A percentile compares a stretch with the other conserved stretches of the same genome.
phyloP scores from a whole-genome alignment of 352 stramenopile genomes.

The Globisporangium acanthophoron region DNA sequence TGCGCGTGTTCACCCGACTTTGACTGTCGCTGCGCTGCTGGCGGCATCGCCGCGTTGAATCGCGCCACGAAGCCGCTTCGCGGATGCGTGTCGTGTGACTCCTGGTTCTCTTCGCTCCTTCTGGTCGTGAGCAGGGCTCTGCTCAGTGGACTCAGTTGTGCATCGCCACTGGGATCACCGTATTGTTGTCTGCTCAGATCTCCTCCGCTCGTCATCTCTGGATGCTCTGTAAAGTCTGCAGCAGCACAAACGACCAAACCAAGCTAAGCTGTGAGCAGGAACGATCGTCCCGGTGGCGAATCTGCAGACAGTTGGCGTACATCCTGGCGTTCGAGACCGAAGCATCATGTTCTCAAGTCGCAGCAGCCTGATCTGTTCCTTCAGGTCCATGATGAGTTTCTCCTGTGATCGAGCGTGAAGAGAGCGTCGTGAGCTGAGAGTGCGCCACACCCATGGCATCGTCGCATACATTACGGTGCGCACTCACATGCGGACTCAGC shows the following conservation, averaged over 20 bases:
- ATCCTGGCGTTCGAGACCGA: slow-evolving; percentile 53
- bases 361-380: slow-evolving; percentile 58
- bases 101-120: slow-evolving; percentile 11
- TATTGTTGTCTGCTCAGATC: neutral
- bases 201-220: slow-evolving; percentile 10
- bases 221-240: slow-evolving; percentile 44
- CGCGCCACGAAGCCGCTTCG: neutral
- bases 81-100: slow-evolving; percentile 1
- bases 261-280: no score
- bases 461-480: neutral
- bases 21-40: slow-evolving; percentile 7
- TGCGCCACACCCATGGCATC: neutral
- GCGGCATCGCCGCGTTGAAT: neutral
- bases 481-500: slow-evolving; percentile 51
- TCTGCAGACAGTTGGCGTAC: slow-evolving; percentile 17
- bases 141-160: slow-evolving; percentile 11
- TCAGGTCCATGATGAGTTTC: slow-evolving; percentile 64
- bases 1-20: slow-evolving; percentile 8
- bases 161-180: neutral
- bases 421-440: neutral
- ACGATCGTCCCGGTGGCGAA: neutral
- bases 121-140: slow-evolving; percentile 16
- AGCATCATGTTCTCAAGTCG: slow-evolving; percentile 73
- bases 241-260: neutral
- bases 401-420: slow-evolving; percentile 24